Evolutionary conservation across 345 rosid genomes (phyloP), one percentile per base, ranked within the genome.

Genomic region (Eucalyptus globulus): DNA sequence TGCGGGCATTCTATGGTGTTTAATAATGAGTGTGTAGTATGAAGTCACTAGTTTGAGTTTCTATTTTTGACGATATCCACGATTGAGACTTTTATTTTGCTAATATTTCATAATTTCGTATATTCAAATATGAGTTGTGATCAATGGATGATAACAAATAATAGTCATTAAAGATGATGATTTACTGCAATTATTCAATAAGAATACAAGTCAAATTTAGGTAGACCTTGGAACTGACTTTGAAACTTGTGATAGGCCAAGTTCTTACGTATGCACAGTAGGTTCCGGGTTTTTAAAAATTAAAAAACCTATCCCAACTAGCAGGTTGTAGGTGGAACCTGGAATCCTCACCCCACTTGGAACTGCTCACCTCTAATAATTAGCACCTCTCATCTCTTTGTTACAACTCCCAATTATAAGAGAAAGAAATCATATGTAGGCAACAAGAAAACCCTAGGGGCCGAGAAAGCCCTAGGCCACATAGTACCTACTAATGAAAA

Each of bases 261-360:
- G 62, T 24, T 56, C 14, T 24, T 56, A 56, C 0, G 2, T 56
- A 24, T 9, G 13, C 27, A 4, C 0, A 0, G 62, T 56, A 24
- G 62, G 6, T 56, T 56, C 0, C 1, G 0, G 6, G 29, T 24
- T 56, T 56, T 4, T 10, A 56, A 56, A 56, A 56, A 56, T 56
- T 56, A 24, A 5, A 56, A 5, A 56, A 56, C 14, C 62, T 56
- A 56, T 53, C 26, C 58, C 58, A 53, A 53, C 11, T 8, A 53
- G 58, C 0, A 53, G 26, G 26, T 21, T 53, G 5, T 53, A 53
- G 58, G 26, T 53, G 58, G 58, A 53, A 53, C 58, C 5, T 2
- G 2, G 11, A 53, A 53, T 53, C 26, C 58, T 53, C 58, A 53
- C 1, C 11, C 26, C 26, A 53, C 58, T 53, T 19, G 58, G 58